Evolutionary conservation across 257 asterid species (phyloP).

Genomic region (Haberlea rhodopensis): DNA sequence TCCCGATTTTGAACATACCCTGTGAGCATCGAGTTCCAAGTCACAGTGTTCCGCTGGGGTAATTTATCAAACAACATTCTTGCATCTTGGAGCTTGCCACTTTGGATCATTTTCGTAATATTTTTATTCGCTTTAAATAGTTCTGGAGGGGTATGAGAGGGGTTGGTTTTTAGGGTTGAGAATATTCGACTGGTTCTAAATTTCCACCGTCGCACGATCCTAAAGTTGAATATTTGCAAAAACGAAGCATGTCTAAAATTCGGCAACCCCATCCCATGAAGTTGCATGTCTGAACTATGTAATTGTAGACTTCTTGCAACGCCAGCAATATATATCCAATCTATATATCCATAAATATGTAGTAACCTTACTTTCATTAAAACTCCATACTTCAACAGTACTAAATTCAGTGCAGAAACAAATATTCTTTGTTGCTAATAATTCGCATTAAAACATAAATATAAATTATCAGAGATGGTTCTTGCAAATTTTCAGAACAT

Average conservation of each 20-base stretch:
- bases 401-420: too few species aligned
- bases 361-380: too few species aligned
- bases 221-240: neutral
- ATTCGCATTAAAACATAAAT: too few species aligned
- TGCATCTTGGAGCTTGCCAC: conserved; percentile 57
- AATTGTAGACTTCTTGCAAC: neutral
- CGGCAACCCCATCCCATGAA: conserved; percentile 12
- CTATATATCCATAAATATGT: too few species aligned
- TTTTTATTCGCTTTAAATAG: conserved; percentile 40
- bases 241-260: neutral
- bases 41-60: conserved; percentile 47
- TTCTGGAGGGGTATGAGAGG: conserved; percentile 27
- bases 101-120: conserved; percentile 48
- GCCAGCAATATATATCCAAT: too few species aligned
- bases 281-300: conserved; percentile 18
- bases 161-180: conserved; percentile 24
- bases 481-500: too few species aligned
- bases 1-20: conserved; percentile 53
- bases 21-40: conserved; percentile 81
- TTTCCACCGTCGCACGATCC: conserved; percentile 18
- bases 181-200: conserved; percentile 20
- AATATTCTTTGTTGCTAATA: too few species aligned
- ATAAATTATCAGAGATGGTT: too few species aligned
- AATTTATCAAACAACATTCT: conserved; percentile 46
- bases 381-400: too few species aligned